Evolutionary conservation across 495 filamentous ascomycete species (phyloP), one percentile per base, ranked within the genome.

Genomic region (Xylaria sp.): DNA sequence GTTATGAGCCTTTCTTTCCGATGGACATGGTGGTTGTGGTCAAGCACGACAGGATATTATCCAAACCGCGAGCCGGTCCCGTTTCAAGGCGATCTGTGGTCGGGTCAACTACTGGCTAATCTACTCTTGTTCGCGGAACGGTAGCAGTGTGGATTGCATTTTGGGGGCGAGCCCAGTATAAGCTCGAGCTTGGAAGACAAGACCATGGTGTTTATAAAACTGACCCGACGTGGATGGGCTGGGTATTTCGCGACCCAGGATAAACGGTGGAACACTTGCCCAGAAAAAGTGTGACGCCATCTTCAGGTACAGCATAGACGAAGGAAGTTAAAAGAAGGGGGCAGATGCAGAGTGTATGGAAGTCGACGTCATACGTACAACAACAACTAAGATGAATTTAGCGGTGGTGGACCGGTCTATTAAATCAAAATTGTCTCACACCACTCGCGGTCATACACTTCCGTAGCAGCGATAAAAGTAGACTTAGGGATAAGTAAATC

Each of bases 361-460:
- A 19, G 55, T 17, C 46, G 61, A 66, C 69, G 69, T 65, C 69
- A 71, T 71, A 71, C 69, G 50, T 71, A 71, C 69, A 66, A 63
- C 69, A 66, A 63, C 33, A 57, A 19, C 17, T 19, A 50, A 6
- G 53, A 41, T 40, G 17, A 26, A 33, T 31, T 53, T 63, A 58
- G 68, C 44, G 31, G 41, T 43, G 44, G 68, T 33, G 44, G 59
- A 31, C 21, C 37, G 35, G 24, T 14, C 35, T 57, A 68, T 68
- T 41, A 26, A 44, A 21, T 37, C 9, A 29, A 35, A 19, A 11
- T 58, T 48, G 48, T 66, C 41, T 57, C 48, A 55, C 58, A 53
- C n/a, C 67, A 61, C 44, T 52, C 43, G 24, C 53, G 24, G 12
- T 44, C 17, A 44, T 15, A 63, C 52, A 31, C 40, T 53, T 8